phyloP scores from a whole-genome alignment of 2,329 filamentous ascomycete species.

The Diplodia mutila region DNA sequence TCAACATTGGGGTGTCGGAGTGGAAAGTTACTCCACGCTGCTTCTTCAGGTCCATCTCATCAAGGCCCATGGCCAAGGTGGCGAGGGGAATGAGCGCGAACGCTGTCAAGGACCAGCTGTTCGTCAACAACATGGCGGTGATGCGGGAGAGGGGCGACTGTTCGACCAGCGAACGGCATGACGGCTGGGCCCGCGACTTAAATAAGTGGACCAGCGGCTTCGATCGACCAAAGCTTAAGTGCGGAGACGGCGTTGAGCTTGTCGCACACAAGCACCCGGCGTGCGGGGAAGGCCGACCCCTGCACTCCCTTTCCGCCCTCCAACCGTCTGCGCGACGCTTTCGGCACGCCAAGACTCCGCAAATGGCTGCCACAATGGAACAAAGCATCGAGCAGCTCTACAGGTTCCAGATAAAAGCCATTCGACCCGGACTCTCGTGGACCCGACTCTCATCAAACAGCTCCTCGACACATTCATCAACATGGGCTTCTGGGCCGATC shows the following conservation, averaged over 20 bases:
- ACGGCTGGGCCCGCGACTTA: not conserved
- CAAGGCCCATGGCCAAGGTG: not conserved
- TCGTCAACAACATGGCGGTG: not conserved
- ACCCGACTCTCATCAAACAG: not conserved
- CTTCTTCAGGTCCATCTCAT: not conserved
- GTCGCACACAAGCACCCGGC: not conserved
- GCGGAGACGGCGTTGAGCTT: conserved; percentile 16
- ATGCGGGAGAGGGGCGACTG: not conserved
- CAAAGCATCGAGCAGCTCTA: not conserved
- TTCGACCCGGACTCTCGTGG: too few relatives aligned
- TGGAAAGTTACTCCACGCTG: not conserved
- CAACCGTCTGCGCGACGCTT: not conserved
- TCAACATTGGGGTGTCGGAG: not conserved
- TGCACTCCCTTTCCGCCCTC: too few relatives aligned
- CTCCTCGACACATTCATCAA: not conserved
- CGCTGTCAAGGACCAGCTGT: not conserved
- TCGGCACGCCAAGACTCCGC: not conserved
- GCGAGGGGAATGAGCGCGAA: not conserved
- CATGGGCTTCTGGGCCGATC: conserved; percentile 2
- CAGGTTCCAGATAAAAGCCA: not conserved
- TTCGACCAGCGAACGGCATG: too few relatives aligned
- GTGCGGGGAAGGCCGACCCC: not conserved
- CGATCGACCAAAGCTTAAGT: not conserved
- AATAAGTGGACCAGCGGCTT: not conserved
- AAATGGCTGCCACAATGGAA: not conserved